phyloP scores from a whole-genome alignment of 2,329 filamentous ascomycete species.

The Tolypocladium endophyticum region DNA sequence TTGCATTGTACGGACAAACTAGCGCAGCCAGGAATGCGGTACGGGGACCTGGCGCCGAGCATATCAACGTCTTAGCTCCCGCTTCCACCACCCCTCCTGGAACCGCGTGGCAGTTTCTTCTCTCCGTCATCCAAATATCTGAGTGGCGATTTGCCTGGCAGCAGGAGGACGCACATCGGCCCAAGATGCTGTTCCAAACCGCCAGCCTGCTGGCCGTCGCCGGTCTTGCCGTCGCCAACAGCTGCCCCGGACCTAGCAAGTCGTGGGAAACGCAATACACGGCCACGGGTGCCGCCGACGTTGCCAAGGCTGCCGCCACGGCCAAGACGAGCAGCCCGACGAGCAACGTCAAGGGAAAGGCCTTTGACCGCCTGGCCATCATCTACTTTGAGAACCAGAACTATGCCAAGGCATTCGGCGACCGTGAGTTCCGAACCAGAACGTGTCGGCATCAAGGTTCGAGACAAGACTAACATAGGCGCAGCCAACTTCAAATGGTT shows the following conservation, averaged over 20 bases:
- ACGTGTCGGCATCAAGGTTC: neutral
- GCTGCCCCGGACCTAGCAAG: neutral
- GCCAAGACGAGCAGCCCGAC: slow-evolving; percentile 50
- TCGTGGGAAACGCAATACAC: slow-evolving; percentile 33
- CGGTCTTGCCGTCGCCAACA: slow-evolving; percentile 12
- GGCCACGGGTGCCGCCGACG: slow-evolving; percentile 37
- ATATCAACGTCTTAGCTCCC: neutral
- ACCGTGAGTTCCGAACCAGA: slow-evolving; percentile 34
- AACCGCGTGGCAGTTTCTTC: neutral
- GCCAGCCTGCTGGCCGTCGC: slow-evolving; percentile 14
- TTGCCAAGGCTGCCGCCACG: slow-evolving; percentile 47
- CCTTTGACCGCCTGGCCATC: slow-evolving; percentile 60
- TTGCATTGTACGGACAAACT: neutral
- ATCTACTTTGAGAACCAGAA: slow-evolving; percentile 74
- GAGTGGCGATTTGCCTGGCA: neutral
- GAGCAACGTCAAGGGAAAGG: slow-evolving; percentile 56
- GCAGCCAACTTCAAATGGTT: slow-evolving; percentile 18
- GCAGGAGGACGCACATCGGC: neutral
- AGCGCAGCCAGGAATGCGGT: neutral
- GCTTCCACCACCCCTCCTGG: neutral
- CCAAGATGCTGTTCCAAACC: slow-evolving; percentile 7
- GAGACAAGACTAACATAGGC: neutral
- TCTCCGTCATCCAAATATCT: neutral
- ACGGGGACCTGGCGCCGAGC: neutral
- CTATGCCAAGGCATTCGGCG: slow-evolving; percentile 52